A percentile compares a stretch with the other conserved stretches of the same genome.
These are phyloP conservation scores for Rhodamnia argentea DNA, from an alignment of 345 rosid genomes.

Conservation along the genomic window DNA sequence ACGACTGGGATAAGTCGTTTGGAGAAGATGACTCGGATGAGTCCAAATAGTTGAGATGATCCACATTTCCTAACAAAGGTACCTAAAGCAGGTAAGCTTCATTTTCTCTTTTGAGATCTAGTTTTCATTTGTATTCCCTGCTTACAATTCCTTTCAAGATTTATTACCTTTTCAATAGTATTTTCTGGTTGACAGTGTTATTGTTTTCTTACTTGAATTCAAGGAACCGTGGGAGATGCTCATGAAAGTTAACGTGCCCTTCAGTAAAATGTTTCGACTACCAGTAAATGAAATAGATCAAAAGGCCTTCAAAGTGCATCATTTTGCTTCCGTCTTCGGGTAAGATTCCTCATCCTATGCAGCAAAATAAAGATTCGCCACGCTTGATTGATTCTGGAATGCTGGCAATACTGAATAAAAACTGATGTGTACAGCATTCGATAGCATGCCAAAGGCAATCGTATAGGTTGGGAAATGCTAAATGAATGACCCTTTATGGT, in stretches of 20 bases:
- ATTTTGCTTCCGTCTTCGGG: not conserved
- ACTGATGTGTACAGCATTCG: not conserved
- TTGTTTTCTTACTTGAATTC: not conserved
- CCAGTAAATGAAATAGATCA: not conserved
- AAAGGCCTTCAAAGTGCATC: no score
- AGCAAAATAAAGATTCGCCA: not conserved
- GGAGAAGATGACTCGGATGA: no score
- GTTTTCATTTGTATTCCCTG: no score
- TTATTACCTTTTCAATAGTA: not conserved
- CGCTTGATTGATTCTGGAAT: not conserved
- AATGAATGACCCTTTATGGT: no score
- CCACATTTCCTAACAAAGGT: no score
- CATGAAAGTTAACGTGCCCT: not conserved
- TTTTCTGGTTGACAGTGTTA: rapidly evolving
- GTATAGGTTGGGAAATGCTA: not conserved
- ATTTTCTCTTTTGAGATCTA: no score
- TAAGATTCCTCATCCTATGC: not conserved
- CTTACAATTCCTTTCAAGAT: no score
- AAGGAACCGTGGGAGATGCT: not conserved
- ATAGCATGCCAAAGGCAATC: not conserved
- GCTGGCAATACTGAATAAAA: not conserved
- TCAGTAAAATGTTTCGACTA: not conserved
- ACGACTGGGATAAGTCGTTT: no score
- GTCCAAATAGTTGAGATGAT: no score
- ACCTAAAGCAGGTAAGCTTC: no score